Evolutionary conservation across 148 eudicot genomes (phyloP), one percentile per base, ranked within the genome.

Genomic region (Fagopyrum tataricum): DNA sequence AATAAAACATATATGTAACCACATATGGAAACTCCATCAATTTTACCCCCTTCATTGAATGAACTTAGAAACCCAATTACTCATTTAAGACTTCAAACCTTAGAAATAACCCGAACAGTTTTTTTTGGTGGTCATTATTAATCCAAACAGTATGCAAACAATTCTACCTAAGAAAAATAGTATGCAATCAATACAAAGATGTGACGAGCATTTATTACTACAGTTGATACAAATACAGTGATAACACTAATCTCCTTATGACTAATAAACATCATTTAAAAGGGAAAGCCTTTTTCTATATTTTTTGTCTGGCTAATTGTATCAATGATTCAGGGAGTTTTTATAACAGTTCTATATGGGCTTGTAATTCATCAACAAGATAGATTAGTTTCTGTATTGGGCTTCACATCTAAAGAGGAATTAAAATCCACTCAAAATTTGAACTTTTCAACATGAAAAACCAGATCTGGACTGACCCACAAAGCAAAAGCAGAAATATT

Each of bases 401-500:
- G 56, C 21, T 51, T 48, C 53, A 48, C 18, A 48, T 48, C 4
- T 52, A n/a, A 46, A 11, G 13, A 49, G 4, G 18, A 49, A 49
- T 49, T 24, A 55, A 18, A 18, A 53, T 10, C 59, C 20, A 67
- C 21, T 56, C 21, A 51, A 51, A 51, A 14, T 51, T 51, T 6
- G 18, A 51, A 23, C 31, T 21, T 56, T 56, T 56, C 26, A 56
- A 24, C 40, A 37, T 26, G 40, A 61, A 61, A 24, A 24, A 12
- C 14, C 40, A 61, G 67, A 61, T 61, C 67, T 61, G 67, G n/a
- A 61, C 67, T 8, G 9, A 53, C 31, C 62, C 31, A 21, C 62
- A 18, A 56, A 5, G 21, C 3, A 5, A 21, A 55, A 20, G 10
- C 31, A 55, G 61, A 18, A 21, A 55, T 2, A 0, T 21, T 13